These are phyloP conservation scores for Wickerhamomyces sydowiorum DNA, from an alignment of 805 yeast species.

Conservation along the genomic window DNA sequence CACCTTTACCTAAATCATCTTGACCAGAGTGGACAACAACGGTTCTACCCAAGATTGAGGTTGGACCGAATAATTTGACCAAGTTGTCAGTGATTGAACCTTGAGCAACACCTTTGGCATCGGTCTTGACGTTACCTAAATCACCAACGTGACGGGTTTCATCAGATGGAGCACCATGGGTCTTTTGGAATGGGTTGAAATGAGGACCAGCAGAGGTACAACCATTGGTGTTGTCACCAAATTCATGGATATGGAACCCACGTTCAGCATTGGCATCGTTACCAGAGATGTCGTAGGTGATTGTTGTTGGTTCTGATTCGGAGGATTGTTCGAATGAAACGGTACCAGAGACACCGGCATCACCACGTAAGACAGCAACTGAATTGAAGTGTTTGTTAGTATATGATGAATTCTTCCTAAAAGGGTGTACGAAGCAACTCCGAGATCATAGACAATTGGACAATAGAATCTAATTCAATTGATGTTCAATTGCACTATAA, in stretches of 20 bases:
- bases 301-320: slow-evolving; percentile 77
- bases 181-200: slow-evolving; percentile 85
- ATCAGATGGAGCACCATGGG: slow-evolving; percentile 90
- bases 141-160: slow-evolving; percentile 88
- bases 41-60: slow-evolving; percentile 90
- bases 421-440: background rate
- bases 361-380: slow-evolving; percentile 97
- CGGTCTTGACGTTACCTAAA: slow-evolving; percentile 90
- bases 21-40: slow-evolving; percentile 90
- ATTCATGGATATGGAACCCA: slow-evolving; percentile 98
- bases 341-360: slow-evolving; percentile 79
- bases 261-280: slow-evolving; percentile 82
- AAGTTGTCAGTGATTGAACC: slow-evolving; percentile 76
- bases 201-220: slow-evolving; percentile 99
- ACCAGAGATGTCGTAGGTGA: slow-evolving; percentile 86
- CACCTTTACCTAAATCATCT: slow-evolving; percentile 95
- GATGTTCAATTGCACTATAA: no score
- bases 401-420: background rate
- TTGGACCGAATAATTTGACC: slow-evolving; percentile 78
- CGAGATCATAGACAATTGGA: background rate
- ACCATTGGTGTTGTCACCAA: slow-evolving; percentile 99
- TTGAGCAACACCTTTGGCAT: slow-evolving; percentile 83
- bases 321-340: slow-evolving; percentile 82
- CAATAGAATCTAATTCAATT: background rate
- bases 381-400: background rate